Conservation (phyloP, 179 eudicot genomes). For the Silene noctiflora region DNA sequence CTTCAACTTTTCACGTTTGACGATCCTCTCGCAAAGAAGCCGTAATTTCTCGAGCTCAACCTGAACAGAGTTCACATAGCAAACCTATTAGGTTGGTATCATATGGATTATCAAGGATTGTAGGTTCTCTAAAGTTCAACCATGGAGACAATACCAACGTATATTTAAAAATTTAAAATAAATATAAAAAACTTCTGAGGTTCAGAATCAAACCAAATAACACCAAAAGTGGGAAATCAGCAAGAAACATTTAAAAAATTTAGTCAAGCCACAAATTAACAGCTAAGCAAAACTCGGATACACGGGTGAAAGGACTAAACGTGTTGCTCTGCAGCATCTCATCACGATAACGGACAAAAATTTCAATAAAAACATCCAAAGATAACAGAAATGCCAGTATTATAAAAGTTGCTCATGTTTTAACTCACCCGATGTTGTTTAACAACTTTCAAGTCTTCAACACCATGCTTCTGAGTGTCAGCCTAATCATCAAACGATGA, state of each 20-base stretch:
- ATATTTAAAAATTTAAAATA: not conserved
- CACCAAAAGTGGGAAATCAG: not conserved
- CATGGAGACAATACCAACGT: not conserved
- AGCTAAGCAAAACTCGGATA: not conserved
- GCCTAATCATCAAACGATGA: slow-evolving; percentile 42
- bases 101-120: not conserved
- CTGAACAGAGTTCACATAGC: slow-evolving; percentile 35
- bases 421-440: slow-evolving; percentile 87
- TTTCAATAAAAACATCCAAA: not conserved
- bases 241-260: not conserved
- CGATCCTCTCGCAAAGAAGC: slow-evolving; percentile 88
- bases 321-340: not conserved
- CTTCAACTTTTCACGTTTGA: slow-evolving; percentile 89
- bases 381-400: not conserved
- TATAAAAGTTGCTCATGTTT: slow-evolving; percentile 8
- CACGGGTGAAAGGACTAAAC: not conserved
- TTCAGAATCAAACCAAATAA: not conserved
- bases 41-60: slow-evolving; percentile 96
- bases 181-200: too few relatives aligned
- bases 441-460: slow-evolving; percentile 72
- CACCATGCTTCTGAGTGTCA: slow-evolving; percentile 71
- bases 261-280: not conserved
- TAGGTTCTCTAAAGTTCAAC: not conserved
- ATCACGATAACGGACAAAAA: not conserved
- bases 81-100: not conserved